Percentiles rank a stretch among this genome's conserved stretches.
phyloP scores from a whole-genome alignment of 345 rosid genomes.

The Populus euphratica region DNA sequence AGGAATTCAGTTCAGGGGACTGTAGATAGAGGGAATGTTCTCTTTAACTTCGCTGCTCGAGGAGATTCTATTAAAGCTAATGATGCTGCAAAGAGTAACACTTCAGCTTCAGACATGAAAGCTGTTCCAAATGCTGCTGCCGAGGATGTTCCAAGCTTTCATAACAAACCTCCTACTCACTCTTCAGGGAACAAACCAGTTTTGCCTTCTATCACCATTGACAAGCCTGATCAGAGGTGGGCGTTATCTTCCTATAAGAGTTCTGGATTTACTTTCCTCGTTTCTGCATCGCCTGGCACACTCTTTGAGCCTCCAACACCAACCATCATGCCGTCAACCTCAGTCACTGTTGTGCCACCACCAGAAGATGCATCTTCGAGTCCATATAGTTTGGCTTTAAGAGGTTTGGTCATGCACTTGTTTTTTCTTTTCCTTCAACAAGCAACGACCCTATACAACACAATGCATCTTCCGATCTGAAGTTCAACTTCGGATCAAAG shows the following conservation, averaged over 20 bases:
- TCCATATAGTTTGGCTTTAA: constrained; percentile 48
- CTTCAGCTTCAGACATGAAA: constrained; percentile 36
- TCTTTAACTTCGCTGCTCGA: constrained; percentile 29
- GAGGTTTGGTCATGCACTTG: constrained; percentile 36
- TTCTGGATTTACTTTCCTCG: constrained; percentile 65
- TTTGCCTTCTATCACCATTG: constrained; percentile 52
- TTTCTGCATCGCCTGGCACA: constrained; percentile 47
- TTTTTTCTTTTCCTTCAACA: constrained; percentile 64
- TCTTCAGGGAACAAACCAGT: constrained; percentile 47
- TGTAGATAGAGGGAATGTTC: constrained; percentile 33
- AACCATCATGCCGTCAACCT: constrained; percentile 50
- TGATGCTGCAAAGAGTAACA: constrained; percentile 22
- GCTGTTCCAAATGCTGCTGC: constrained; percentile 26
- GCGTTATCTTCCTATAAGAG: constrained; percentile 38
- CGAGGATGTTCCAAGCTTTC: constrained; percentile 24
- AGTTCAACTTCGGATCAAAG: constrained; percentile 63
- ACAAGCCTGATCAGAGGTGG: constrained; percentile 53
- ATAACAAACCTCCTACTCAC: constrained; percentile 45
- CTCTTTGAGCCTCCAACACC: constrained; percentile 85
- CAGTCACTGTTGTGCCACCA: constrained; percentile 22
- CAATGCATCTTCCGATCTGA: constrained; percentile 44
- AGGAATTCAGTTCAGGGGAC: constrained; percentile 29
- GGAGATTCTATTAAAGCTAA: constrained; percentile 23
- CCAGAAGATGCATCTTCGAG: constrained; percentile 18
- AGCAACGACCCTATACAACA: constrained; percentile 33